Base-by-base conservation (phyloP, 495 filamentous ascomycete species). In the Filosporella fistucella region DNA sequence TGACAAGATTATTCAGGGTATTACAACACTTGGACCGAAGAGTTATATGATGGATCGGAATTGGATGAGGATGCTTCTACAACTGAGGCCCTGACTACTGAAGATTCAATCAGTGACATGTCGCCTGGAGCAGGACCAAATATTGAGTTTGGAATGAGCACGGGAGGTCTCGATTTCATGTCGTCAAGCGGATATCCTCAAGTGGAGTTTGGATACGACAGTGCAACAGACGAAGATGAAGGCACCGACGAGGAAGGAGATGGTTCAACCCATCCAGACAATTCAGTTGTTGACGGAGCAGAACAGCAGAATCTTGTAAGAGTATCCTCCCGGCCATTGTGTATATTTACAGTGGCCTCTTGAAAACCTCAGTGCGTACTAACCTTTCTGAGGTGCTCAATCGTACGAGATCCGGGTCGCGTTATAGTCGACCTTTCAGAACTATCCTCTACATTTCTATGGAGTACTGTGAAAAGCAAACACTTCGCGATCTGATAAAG, bases 391-490 rank as follows among this genome's bases (percentile, higher is more conserved):
- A 51, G 48, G 55, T 23, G 21, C 29, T 53, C 21, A 56, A 47
- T 36, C 30, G 58, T 43, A 55, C 43, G 13, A 51, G 52, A 18
- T 58, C 58, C 2, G 43, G 32, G 20, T 58, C 55, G 25, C 55
- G 55, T 4, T 58, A 45, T 26, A 43, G 52, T 23, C 28, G 52
- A 26, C 38, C 58, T 12, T 55, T 51, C 21, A 70, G 70, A 38
- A 78, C 78, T 7, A 80, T 78, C 1, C 74, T 91, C 0, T 91
- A 90, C 59, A 91, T 91, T 23, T 56, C 51, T n/a, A 98, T 98
- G 93, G 91, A 97, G 57, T 96, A 95, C 59, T 97, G 94, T 61
- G 93, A 96, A 62, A 90, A 87, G 57, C 82, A 89, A 43, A 96
- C 93, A 1, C 72, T 98, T 25, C 83, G 93, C 26, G 90, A 98